Evolutionary conservation across 805 yeast genomes (phyloP), one percentile per base, ranked within the genome.

Genomic region (Grigorovia yakushimaensis): DNA sequence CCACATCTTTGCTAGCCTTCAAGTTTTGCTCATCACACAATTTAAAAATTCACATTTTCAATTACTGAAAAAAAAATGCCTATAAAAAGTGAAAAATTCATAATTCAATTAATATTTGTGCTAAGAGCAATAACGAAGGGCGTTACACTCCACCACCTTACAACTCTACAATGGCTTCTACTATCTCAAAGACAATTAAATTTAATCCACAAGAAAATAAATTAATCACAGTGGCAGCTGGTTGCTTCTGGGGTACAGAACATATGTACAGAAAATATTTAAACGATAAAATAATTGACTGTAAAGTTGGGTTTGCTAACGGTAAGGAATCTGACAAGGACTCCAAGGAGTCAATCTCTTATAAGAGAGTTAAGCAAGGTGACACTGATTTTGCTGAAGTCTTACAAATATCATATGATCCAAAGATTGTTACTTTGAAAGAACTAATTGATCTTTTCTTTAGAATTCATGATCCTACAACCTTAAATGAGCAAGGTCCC

Each of bases 391-490:
- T 62, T 59, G 95, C 95, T 5, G 98, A 91, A 64, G 81, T 85
- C 5, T 67, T 91, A 19, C 96, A 91, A 64, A 71, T 91, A 11
- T 73, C 91, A 1, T 93, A 77, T 58, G 89, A 88, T 57, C 96
- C 96, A 21, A 53, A 72, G 2, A 54, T 64, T n/a, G 73, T 86
- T 2, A 51, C 77, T 3, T 73, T 79, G 57, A 75, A 67, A 47
- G 85, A 83, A 24, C 67, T 91, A 41, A 66, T 87, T 40, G 89
- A 82, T 47, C 86, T 89, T 55, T 93, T 91, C 71, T 89, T 88
- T 71, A 73, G 83, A 58, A 87, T 88, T 64, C 98, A 91, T 64
- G 98, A 93, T 66, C 98, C 98, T 43, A 93, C 98, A 2, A 82
- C 88, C 2, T 51, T 74, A 46, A 79, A 89, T 58, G 60, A 76